Evolutionary conservation across 1,139 yeast genomes (phyloP).

Genomic region (Kodamaea plutei): DNA sequence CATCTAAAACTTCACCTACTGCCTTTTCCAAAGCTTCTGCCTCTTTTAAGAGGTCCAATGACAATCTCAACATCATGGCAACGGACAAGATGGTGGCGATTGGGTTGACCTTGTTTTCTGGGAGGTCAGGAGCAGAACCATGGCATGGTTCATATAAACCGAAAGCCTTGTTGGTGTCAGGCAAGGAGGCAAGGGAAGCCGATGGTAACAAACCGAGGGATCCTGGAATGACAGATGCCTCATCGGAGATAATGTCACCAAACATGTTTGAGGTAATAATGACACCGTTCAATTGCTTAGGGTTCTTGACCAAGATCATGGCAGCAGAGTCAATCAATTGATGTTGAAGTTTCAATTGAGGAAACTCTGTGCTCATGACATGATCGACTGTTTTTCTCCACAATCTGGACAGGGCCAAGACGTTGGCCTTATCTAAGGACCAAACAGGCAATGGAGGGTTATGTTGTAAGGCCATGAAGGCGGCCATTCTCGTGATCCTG

Average conservation of each 20-base stretch:
- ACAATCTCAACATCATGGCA: conserved; percentile 94
- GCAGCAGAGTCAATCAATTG: conserved; percentile 98
- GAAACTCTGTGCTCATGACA: conserved; percentile 83
- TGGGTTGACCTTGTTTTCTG: conserved; percentile 85
- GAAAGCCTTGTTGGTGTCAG: conserved; percentile 89
- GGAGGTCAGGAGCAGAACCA: conserved; percentile 96
- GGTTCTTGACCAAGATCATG: conserved; percentile 89
- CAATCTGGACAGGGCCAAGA: conserved; percentile 88
- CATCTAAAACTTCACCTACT: conserved; percentile 74
- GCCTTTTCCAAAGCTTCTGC: conserved; percentile 90
- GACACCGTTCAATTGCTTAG: conserved; percentile 86
- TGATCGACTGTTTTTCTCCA: conserved; percentile 94
- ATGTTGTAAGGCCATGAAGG: conserved; percentile 89
- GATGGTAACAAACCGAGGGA: conserved; percentile 93
- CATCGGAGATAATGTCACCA: conserved; percentile 96
- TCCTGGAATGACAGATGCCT: conserved; percentile 97
- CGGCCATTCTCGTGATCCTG: conserved; percentile 97
- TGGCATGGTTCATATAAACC: conserved; percentile 98
- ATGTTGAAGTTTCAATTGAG: conserved; percentile 78
- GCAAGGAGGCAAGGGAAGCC: conserved; percentile 92
- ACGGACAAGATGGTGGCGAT: conserved; percentile 91
- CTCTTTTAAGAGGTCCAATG: conserved; percentile 75
- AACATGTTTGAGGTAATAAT: conserved; percentile 93
- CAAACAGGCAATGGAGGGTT: conserved; percentile 91
- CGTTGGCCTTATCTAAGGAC: conserved; percentile 96